A percentile compares a stretch with the other conserved stretches of the same genome.
Evolutionary conservation across 371 early-diverging fungal species (phyloP).

Genomic region (Batkoa obscura): DNA sequence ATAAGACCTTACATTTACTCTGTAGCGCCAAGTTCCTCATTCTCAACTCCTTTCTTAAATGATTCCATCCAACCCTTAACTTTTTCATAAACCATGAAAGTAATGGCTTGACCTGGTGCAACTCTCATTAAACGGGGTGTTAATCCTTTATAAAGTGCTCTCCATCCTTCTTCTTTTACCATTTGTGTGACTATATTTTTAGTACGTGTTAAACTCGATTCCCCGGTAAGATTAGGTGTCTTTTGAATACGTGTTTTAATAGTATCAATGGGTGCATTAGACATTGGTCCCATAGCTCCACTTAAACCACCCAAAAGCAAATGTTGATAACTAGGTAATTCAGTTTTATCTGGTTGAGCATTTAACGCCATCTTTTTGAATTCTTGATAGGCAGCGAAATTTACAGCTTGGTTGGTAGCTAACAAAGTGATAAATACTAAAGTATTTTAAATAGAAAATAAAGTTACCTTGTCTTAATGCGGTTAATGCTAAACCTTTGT

Average conservation of each 20-base stretch:
- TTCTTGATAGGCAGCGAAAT: slow-evolving; percentile 93
- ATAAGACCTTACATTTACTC: background rate
- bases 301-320: slow-evolving; percentile 79
- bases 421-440: background rate
- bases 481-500: slow-evolving; percentile 87
- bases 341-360: slow-evolving; percentile 45
- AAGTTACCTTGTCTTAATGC: slow-evolving; percentile 78
- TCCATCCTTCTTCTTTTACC: slow-evolving; percentile 73
- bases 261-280: slow-evolving; percentile 94
- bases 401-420: slow-evolving; percentile 97
- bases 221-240: slow-evolving; percentile 35
- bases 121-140: slow-evolving; percentile 85
- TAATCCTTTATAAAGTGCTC: slow-evolving; percentile 89
- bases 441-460: background rate
- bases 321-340: slow-evolving; percentile 84
- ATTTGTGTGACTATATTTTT: slow-evolving; percentile 44
- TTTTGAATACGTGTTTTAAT: slow-evolving; percentile 95
- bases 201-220: slow-evolving; percentile 69
- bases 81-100: slow-evolving; percentile 74
- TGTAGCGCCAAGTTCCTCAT: background rate
- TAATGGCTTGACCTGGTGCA: slow-evolving; percentile 70
- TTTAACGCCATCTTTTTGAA: slow-evolving; percentile 48
- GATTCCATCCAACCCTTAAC: slow-evolving; percentile 50
- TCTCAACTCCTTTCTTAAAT: background rate
- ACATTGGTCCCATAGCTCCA: slow-evolving; percentile 92